Evolutionary conservation across 1,139 yeast genomes (phyloP).

Genomic region (Candida frijolesensis): DNA sequence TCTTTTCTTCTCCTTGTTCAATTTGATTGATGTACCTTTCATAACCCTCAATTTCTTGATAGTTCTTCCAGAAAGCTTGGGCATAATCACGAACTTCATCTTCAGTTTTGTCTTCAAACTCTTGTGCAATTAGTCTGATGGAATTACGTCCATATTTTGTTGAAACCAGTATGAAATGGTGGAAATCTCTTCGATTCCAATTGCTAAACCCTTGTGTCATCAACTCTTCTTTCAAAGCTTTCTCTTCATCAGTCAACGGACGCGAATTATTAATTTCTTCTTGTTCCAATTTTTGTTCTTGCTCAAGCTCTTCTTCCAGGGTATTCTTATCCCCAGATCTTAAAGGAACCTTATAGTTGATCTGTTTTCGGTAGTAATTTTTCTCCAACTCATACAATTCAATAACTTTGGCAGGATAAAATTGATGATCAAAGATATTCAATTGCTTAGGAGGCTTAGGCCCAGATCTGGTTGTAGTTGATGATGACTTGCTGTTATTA

Average conservation of each 20-base stretch:
- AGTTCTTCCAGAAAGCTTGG: conserved; percentile 65
- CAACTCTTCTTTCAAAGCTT: conserved; percentile 54
- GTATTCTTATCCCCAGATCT: conserved; percentile 45
- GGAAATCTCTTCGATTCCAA: conserved; percentile 76
- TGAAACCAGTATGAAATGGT: conserved; percentile 60
- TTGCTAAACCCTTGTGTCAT: conserved; percentile 59
- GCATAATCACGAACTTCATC: conserved; percentile 73
- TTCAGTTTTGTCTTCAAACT: conserved; percentile 64
- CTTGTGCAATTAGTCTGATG: conserved; percentile 59
- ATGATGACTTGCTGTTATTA: conserved; percentile 57
- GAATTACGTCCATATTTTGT: conserved; percentile 73
- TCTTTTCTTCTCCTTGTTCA: conserved; percentile 76
- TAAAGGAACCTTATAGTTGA: conserved; percentile 51
- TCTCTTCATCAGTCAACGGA: conserved; percentile 71
- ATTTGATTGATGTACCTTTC: conserved; percentile 68
- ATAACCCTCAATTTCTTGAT: conserved; percentile 68
- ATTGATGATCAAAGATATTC: conserved; percentile 73
- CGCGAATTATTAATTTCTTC: conserved; percentile 64
- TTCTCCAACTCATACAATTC: conserved; percentile 70
- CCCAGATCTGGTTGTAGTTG: conserved; percentile 35
- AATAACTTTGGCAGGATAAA: conserved; percentile 61
- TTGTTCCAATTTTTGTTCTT: conserved; percentile 60
- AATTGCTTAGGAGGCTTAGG: conserved; percentile 71
- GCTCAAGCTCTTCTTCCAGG: conserved; percentile 41
- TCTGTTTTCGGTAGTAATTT: conserved; percentile 56